These are phyloP conservation scores for Pascua guehoae DNA, from an alignment of 1,284 basidiomycete genomes.

Conservation along the genomic window DNA sequence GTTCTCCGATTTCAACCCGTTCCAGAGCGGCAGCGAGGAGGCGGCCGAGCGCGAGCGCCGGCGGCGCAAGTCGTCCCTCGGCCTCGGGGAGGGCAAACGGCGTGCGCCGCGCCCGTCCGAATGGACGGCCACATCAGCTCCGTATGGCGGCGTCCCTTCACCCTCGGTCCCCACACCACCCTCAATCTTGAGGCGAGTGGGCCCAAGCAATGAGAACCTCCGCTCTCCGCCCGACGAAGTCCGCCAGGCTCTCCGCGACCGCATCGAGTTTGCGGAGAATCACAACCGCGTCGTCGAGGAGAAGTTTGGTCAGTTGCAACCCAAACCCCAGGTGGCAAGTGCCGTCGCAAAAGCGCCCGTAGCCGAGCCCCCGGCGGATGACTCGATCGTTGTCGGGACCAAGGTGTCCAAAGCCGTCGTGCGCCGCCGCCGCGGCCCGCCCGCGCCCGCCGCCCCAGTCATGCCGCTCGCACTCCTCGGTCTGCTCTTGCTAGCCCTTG, in stretches of 20 bases:
- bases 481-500: conserved; percentile 52
- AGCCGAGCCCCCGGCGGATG: not conserved
- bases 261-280: conserved; percentile 24
- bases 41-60: conserved; percentile 43
- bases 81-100: conserved; percentile 15
- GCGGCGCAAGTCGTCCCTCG: conserved; percentile 37
- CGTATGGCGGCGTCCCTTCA: conserved; percentile 1
- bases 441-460: too few relatives aligned
- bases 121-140: conserved; percentile 18
- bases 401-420: too few relatives aligned
- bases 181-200: conserved; percentile 29
- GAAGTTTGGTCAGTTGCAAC: conserved; percentile 22
- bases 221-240: conserved; percentile 33
- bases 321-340: too few relatives aligned
- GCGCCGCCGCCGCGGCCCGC: too few relatives aligned
- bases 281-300: conserved; percentile 33
- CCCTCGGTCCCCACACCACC: too few relatives aligned
- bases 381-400: too few relatives aligned
- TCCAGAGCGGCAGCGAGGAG: conserved; percentile 53
- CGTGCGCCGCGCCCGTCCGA: conserved; percentile 15
- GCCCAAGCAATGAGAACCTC: conserved; percentile 35
- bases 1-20: conserved; percentile 56
- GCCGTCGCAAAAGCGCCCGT: conserved; percentile 10
- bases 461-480: conserved; percentile 49
- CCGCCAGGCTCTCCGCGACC: conserved; percentile 21